Conservation (phyloP, 2,329 filamentous ascomycete genomes). For the Fusarium mangiferae region DNA sequence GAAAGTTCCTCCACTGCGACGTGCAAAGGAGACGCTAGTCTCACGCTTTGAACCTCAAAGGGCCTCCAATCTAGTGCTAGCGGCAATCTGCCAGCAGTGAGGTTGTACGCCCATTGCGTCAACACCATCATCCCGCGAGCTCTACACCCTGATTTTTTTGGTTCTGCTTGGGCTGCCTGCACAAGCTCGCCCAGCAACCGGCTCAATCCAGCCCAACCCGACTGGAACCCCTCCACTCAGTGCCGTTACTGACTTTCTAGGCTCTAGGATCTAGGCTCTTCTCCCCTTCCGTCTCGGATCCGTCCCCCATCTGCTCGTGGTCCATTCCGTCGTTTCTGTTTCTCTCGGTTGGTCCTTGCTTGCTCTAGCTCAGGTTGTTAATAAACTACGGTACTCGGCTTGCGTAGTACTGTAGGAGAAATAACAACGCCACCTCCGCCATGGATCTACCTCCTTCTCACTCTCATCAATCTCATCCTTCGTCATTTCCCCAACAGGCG, state of each 20-base stretch:
- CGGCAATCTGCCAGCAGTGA: slow-evolving; percentile 25
- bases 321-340: slow-evolving; percentile 25
- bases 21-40: slow-evolving; percentile 27
- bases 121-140: slow-evolving; percentile 42
- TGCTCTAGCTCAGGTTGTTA: slow-evolving; percentile 17
- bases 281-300: slow-evolving; percentile 16
- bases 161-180: slow-evolving; percentile 12
- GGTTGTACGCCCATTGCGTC: slow-evolving; percentile 44
- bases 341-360: slow-evolving; percentile 20
- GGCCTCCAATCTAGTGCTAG: slow-evolving; percentile 30
- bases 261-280: slow-evolving; percentile 20
- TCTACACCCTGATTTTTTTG: slow-evolving; percentile 30
- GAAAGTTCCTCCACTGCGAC: slow-evolving; percentile 22
- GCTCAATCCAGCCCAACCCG: background rate
- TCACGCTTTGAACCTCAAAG: slow-evolving; percentile 25
- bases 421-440: slow-evolving; percentile 45
- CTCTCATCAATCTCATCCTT: slow-evolving; percentile 39
- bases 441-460: slow-evolving; percentile 46
- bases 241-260: slow-evolving; percentile 28
- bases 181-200: slow-evolving; percentile 28
- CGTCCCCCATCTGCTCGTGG: slow-evolving; percentile 21
- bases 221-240: slow-evolving; percentile 14
- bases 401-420: slow-evolving; percentile 30
- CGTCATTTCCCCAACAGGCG: slow-evolving; percentile 34
- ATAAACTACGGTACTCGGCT: slow-evolving; percentile 2